Base-by-base conservation (phyloP, 805 yeast species). In the Tetrapisispora pingtungensis region DNA sequence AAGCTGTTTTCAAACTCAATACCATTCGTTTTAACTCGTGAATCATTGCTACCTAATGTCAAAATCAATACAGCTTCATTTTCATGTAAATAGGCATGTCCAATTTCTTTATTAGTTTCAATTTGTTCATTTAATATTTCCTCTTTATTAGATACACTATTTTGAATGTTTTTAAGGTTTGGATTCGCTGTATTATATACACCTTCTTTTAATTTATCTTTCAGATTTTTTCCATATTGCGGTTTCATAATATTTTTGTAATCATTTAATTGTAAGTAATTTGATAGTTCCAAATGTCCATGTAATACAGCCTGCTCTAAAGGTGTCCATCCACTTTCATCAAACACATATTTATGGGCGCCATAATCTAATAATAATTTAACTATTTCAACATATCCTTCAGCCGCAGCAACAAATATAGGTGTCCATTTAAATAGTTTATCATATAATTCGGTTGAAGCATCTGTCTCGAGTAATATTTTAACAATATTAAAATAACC, bases 301-400 rank as follows among this genome's bases (percentile, higher is more conserved):
- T 97, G 73, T 38, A 90, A 68, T 40, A 86, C 81, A 0, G 97
- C 96, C 62, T 90, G 97, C 57, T 90, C 97, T 80, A 87, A 80
- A n/a, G 97, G 96, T 17, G 87, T 78, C 97, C 97, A 90, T 0
- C 97, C 97, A 42, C 93, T 81, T 38, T 78, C 81, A 65, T 90
- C 97, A 15, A 74, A 71, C 24, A 69, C 64, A 36, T 75, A 73
- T 46, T 67, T 75, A 7, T 70, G 66, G 5, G 87, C 83, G 18
- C 77, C 78, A 36, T 70, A 57, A 0, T 66, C 64, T 26, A 81
- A 61, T 49, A 90, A 69, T 8, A 74, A 48, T 36, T 73, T 61
- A 6, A 80, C 85, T 35, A 85, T 70, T 2, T 74, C 75, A 33
- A 55, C 56, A 44, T 66, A 76, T 1, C 97, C 97, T 56, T 89